Percentiles rank a stretch among this genome's conserved stretches.
These are phyloP conservation scores for Pueraria montana DNA, from an alignment of 306 rosid species.

Conservation along the genomic window DNA sequence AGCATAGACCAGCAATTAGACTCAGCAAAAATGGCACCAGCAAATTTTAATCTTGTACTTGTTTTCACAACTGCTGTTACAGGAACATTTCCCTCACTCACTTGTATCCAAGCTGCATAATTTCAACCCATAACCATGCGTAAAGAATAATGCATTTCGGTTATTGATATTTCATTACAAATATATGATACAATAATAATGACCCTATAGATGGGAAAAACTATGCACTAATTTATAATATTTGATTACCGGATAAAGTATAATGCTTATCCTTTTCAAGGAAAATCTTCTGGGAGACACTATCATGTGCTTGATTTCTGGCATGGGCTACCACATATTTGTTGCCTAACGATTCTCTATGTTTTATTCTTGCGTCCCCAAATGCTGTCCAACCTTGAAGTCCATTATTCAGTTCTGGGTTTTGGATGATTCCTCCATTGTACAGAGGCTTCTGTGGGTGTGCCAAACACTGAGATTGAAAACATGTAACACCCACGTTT, in stretches of 20 bases:
- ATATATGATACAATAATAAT: neutral
- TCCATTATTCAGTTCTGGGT: conserved; percentile 75
- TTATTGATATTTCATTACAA: neutral
- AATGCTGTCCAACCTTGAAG: conserved; percentile 68
- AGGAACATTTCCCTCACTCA: conserved; percentile 53
- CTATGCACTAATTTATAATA: neutral
- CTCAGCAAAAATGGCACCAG: conserved; percentile 61
- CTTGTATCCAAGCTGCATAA: conserved; percentile 69
- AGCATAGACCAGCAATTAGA: conserved; percentile 86
- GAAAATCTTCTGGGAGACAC: conserved; percentile 63
- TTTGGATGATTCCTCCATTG: conserved; percentile 77
- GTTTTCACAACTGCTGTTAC: conserved; percentile 69
- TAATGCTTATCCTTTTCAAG: conserved; percentile 58
- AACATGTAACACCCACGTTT: neutral
- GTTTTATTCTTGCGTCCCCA: conserved; percentile 60
- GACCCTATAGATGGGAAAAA: neutral
- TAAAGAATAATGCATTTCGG: neutral
- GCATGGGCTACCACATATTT: conserved; percentile 63
- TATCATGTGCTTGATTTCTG: conserved; percentile 59
- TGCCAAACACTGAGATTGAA: conserved; percentile 61
- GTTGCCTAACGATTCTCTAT: conserved; percentile 63
- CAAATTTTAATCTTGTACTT: conserved; percentile 45
- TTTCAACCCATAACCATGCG: conserved; percentile 2
- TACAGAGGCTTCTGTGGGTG: conserved; percentile 69
- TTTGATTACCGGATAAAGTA: conserved; percentile 69